These are phyloP conservation scores for Solioccasus polychromus DNA, from an alignment of 768 basidiomycete genomes.

Conservation along the genomic window DNA sequence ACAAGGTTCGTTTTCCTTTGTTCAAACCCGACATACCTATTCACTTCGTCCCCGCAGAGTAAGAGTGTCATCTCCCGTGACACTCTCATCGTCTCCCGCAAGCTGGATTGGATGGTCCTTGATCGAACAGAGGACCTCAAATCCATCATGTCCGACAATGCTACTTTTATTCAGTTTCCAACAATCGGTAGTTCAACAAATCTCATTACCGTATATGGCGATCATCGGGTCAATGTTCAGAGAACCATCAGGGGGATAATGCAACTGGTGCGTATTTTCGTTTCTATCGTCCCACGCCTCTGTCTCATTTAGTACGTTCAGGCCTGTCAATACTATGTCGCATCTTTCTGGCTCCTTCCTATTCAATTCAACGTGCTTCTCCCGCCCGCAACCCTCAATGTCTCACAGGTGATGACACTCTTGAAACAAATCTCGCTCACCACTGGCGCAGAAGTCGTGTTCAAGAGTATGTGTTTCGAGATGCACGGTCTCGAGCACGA, in stretches of 20 bases:
- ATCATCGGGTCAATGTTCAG: conserved; percentile 91
- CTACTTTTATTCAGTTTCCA: conserved; percentile 92
- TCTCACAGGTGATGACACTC: conserved; percentile 77
- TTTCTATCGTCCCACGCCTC: conserved; percentile 19
- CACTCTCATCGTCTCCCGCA: conserved; percentile 91
- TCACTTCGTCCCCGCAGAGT: conserved; percentile 47
- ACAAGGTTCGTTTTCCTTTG: conserved; percentile 56
- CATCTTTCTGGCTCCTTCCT: conserved; percentile 96
- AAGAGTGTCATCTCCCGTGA: conserved; percentile 90
- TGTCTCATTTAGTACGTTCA: conserved; percentile 29
- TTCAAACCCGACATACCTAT: not conserved
- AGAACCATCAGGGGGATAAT: conserved; percentile 92
- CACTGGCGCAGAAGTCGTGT: conserved; percentile 92
- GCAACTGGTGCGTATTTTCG: conserved; percentile 69
- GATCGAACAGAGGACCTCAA: conserved; percentile 93
- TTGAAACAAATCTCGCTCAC: conserved; percentile 83
- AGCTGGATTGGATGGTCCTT: conserved; percentile 98
- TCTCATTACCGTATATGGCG: conserved; percentile 90
- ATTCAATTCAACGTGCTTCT: conserved; percentile 90
- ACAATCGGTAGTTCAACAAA: conserved; percentile 90
- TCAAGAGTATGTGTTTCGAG: conserved; percentile 97
- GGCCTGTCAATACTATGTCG: conserved; percentile 95
- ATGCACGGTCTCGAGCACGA: conserved; percentile 93
- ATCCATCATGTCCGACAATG: conserved; percentile 93
- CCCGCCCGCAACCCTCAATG: conserved; percentile 77